These are phyloP conservation scores for Akanthomyces lecanii DNA, from an alignment of 2,329 filamentous ascomycete species.

Conservation along the genomic window DNA sequence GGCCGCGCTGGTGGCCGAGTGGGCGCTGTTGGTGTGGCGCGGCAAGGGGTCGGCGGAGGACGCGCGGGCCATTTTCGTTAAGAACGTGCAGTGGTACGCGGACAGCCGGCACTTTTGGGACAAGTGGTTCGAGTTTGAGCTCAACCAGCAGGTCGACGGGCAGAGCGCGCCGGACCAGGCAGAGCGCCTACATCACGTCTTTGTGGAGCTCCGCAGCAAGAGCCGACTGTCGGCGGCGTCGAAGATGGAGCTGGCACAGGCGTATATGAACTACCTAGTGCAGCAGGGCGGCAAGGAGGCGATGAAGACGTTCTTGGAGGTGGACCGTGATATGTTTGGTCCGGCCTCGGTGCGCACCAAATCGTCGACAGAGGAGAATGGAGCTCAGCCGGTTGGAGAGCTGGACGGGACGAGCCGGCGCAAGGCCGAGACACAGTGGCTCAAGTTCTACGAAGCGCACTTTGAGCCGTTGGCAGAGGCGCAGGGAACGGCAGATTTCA, in stretches of 20 bases:
- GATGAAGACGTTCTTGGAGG: constrained; percentile 77
- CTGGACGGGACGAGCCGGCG: constrained; percentile 48
- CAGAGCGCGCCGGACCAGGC: constrained; percentile 62
- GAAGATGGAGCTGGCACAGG: constrained; percentile 70
- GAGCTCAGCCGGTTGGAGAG: constrained; percentile 32
- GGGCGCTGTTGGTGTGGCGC: constrained; percentile 84
- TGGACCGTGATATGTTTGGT: constrained; percentile 73
- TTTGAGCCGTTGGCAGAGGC: constrained; percentile 42
- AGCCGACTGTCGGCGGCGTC: constrained; percentile 63
- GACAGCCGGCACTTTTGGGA: constrained; percentile 88
- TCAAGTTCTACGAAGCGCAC: constrained; percentile 51
- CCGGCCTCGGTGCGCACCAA: constrained; percentile 23
- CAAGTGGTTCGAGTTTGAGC: constrained; percentile 83
- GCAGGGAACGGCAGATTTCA: constrained; percentile 49
- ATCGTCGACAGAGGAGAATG: constrained; percentile 42
- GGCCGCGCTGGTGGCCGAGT: constrained; percentile 81
- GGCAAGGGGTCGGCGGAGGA: constrained; percentile 75
- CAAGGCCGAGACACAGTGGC: constrained; percentile 49
- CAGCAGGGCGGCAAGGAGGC: constrained; percentile 76
- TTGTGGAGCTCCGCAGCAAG: constrained; percentile 69
- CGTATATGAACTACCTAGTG: constrained; percentile 80
- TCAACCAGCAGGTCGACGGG: constrained; percentile 69
- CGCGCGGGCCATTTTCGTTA: constrained; percentile 76
- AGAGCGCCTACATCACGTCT: constrained; percentile 73
- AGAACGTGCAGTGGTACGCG: constrained; percentile 77